These are phyloP conservation scores for Pseudocercospora fijiensis DNA, from an alignment of 2,329 filamentous ascomycete genomes.

Conservation along the genomic window DNA sequence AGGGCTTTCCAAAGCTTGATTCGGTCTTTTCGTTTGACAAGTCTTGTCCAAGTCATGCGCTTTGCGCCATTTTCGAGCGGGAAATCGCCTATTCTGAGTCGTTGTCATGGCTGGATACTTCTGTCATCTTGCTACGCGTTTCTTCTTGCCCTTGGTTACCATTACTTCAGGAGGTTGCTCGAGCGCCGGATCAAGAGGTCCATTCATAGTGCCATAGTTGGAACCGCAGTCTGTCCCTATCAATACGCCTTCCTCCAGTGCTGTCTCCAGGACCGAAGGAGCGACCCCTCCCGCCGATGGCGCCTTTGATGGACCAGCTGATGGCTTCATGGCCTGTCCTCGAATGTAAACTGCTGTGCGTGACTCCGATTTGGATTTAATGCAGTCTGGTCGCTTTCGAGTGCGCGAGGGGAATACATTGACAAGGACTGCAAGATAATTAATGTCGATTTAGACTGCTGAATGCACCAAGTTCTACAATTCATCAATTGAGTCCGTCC, in stretches of 20 bases:
- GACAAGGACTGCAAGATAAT: background rate
- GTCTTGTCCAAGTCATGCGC: too few relatives aligned
- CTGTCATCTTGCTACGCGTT: background rate
- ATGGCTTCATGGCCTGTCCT: background rate
- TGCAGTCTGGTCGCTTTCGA: background rate
- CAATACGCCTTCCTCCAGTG: slow-evolving; percentile 18
- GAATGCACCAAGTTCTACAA: background rate
- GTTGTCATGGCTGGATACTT: background rate
- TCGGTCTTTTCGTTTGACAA: background rate
- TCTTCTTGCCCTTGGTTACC: slow-evolving; percentile 16
- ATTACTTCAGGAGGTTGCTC: slow-evolving; percentile 17
- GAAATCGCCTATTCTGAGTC: background rate
- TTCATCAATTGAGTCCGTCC: background rate
- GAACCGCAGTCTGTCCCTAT: slow-evolving; percentile 13
- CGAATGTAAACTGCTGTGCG: background rate
- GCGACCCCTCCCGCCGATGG: background rate
- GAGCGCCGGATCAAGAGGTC: slow-evolving; percentile 10
- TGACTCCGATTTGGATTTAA: background rate
- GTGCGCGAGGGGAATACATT: background rate
- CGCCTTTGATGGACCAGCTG: background rate
- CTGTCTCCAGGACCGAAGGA: too few relatives aligned
- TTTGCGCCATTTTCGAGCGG: background rate
- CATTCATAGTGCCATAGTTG: slow-evolving; percentile 11
- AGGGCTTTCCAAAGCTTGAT: background rate
- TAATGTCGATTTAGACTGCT: background rate